A percentile compares a stretch with the other conserved stretches of the same genome.
These are phyloP conservation scores for Hypsizygus marmoreus DNA, from an alignment of 768 basidiomycete genomes.

Conservation along the genomic window DNA sequence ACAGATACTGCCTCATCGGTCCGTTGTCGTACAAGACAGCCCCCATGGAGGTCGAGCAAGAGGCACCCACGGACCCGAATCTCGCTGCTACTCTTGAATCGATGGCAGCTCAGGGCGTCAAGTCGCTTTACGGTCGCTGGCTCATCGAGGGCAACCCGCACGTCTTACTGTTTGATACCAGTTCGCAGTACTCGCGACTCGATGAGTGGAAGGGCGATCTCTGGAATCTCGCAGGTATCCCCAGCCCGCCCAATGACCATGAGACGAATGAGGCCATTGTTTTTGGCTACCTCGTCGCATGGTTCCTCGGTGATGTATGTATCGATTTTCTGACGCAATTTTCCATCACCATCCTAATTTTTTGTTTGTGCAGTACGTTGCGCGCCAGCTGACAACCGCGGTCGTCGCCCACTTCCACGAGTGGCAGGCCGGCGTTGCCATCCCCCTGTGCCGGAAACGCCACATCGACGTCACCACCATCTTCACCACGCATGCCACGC, in stretches of 20 bases:
- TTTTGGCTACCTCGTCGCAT: conserved; percentile 96
- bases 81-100: conserved; percentile 73
- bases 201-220: conserved; percentile 99
- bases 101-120: conserved; percentile 91
- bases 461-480: conserved; percentile 98
- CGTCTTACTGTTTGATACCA: conserved; percentile 95
- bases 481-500: conserved; percentile 97
- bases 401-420: conserved; percentile 99
- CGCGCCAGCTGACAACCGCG: conserved; percentile 78
- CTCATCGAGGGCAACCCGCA: conserved; percentile 96
- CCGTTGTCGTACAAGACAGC: conserved; percentile 99
- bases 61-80: conserved; percentile 83
- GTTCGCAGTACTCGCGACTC: conserved; percentile 80
- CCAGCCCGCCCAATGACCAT: conserved; percentile 92
- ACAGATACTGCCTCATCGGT: conserved; percentile 94
- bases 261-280: conserved; percentile 99
- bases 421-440: conserved; percentile 98
- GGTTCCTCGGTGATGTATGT: conserved; percentile 98
- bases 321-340: conserved; percentile 9
- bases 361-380: conserved; percentile 74
- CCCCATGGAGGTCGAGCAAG: conserved; percentile 97
- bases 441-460: conserved; percentile 91
- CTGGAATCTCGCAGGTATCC: conserved; percentile 98
- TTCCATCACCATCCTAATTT: conserved; percentile 9
- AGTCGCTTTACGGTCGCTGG: conserved; percentile 95